Evolutionary conservation across 163 green algal genomes (phyloP).

Genomic region (Scenedesmus sp.): DNA sequence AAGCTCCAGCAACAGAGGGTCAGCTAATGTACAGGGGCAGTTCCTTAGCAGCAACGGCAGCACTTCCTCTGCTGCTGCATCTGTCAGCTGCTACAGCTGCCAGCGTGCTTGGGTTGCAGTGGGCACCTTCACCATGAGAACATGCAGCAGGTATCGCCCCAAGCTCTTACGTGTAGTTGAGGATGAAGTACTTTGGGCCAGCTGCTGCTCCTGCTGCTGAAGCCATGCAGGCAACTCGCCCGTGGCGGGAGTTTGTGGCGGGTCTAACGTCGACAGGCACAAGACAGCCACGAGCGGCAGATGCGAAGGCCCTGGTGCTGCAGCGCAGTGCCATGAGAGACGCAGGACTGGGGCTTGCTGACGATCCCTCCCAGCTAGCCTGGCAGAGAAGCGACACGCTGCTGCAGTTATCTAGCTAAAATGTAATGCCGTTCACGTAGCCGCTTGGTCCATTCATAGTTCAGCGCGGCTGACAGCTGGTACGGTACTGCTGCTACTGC

Average conservation of each 20-base stretch:
- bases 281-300: neutral
- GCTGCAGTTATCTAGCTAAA: neutral
- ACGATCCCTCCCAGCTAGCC: neutral
- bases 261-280: neutral
- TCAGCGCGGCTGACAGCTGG: neutral
- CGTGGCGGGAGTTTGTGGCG: neutral
- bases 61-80: conserved; percentile 60
- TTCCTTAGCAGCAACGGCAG: neutral
- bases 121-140: neutral
- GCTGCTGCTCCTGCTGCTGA: conserved; percentile 24
- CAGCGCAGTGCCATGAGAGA: conserved; percentile 31
- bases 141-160: neutral
- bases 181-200: conserved; percentile 34
- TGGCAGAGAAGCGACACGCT: neutral
- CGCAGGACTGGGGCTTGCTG: neutral
- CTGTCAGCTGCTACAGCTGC: conserved; percentile 10
- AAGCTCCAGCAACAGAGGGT: neutral
- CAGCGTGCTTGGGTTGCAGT: neutral
- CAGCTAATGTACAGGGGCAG: neutral
- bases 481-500: neutral
- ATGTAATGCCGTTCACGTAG: neutral
- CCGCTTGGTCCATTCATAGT: too few species aligned
- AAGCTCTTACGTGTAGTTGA: conserved; percentile 17
- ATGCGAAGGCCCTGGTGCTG: conserved; percentile 7
- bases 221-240: conserved; percentile 27